Evolutionary conservation across 2,329 filamentous ascomycete species (phyloP), one percentile per base, ranked within the genome.

Genomic region (Pyrenochaeta sp.): DNA sequence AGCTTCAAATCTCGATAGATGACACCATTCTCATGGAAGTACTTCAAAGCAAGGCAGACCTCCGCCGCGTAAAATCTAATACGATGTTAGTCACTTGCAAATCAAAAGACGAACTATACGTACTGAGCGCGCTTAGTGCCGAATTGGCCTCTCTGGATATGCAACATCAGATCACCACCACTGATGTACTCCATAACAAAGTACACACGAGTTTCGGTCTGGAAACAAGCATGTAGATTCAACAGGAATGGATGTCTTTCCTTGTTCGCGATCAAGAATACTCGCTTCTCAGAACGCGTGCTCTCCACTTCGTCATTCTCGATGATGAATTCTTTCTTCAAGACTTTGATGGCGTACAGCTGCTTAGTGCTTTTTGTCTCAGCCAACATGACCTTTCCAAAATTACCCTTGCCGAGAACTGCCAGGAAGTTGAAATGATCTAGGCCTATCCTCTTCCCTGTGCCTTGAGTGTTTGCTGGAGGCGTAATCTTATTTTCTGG

Each of bases 181-280:
- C 92, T 97, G 60, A 99, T 92, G 75, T 99, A 99, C 79, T 99
- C 95, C 94, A 98, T 98, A 61, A 99, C 95, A 73, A 99, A 99
- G 81, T 99, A 99, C 18, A 99, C 93, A 66, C 95, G 85, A 6
- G 95, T 99, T 77, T 99, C 95, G 0, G 95, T 99, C 79, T 99
- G 95, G 85, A 99, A 99, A 80, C 95, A 99, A 48, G 95, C 95
- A 74, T 99, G 95, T 33, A 99, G 81, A 72, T 90, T 99, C 43
- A 96, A 88, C 64, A 99, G 79, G 85, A 99, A 99, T 0, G 96
- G 95, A 73, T 99, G 95, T 12, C 91, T 88, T 74, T 98, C 95
- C 75, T 96, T 92, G 81, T 99, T 99, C 30, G 95, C 95, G 73
- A 99, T 90, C 74, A 99, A 77, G 80, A 98, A 97, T 14, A 99